Percentiles rank a stretch among this genome's conserved stretches.
Conservation (phyloP, 164 flowering plant genomes). For the Hamamelis virginiana region DNA sequence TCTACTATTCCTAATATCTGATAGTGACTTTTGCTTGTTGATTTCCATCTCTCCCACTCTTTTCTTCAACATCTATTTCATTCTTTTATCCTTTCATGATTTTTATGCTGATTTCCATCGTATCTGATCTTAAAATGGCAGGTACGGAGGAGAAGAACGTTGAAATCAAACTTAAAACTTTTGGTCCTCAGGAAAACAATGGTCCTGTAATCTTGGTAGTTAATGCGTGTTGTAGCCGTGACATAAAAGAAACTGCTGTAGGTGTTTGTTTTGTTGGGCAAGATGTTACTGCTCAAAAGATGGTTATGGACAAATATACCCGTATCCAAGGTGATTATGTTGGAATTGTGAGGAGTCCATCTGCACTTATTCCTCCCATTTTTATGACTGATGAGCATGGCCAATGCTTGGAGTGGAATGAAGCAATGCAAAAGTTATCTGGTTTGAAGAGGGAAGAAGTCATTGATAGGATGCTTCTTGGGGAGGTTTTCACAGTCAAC, state of each 20-base stretch:
- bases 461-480: conserved; percentile 52
- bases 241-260: conserved; percentile 41
- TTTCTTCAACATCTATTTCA: background rate
- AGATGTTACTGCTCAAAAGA: conserved; percentile 63
- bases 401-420: conserved; percentile 73
- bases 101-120: conserved; percentile 6
- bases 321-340: conserved; percentile 69
- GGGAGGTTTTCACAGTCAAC: conserved; percentile 63
- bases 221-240: conserved; percentile 80
- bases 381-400: conserved; percentile 66
- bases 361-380: conserved; percentile 75
- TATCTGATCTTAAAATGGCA: conserved; percentile 26
- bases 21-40: background rate
- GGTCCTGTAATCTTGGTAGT: conserved; percentile 53
- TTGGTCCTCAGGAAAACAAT: conserved; percentile 35
- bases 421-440: conserved; percentile 64
- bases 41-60: background rate
- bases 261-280: conserved; percentile 83
- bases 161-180: conserved; percentile 66
- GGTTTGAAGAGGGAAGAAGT: conserved; percentile 66
- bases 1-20: too few species aligned
- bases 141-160: conserved; percentile 67
- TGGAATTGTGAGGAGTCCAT: conserved; percentile 57
- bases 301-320: conserved; percentile 62
- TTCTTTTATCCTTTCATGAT: background rate